Base-by-base conservation (phyloP, 78 protist species). In the Dictyostelium capitatum region DNA sequence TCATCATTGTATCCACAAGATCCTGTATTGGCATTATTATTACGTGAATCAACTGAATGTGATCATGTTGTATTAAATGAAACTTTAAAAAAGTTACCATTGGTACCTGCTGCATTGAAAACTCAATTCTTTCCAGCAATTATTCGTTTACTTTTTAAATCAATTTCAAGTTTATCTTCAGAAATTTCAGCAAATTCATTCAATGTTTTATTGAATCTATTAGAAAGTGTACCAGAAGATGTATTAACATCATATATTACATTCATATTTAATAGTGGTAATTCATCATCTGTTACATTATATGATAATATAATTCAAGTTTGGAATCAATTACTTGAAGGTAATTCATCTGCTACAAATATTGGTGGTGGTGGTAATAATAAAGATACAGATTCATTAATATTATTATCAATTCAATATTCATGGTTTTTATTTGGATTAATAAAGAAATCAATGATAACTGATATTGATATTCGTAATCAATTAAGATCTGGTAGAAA, bases 351-450 rank as follows among this genome's bases (percentile, higher is more conserved):
- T 32, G 48, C 75, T 4, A 67, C 75, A 32, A 67, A 43, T 32
- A 28, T 20, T 4, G 7, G 23, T 1, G 6, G 46, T 28, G n/a
- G n/a, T n/a, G n/a, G n/a, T n/a, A n/a, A n/a, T n/a, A n/a, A n/a
- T n/a, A 51, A 51, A 51, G 56, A 51, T 4, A 67, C 75, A 12
- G 48, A 15, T 72, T 67, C 50, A 32, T 32, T 51, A 48, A 41
- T 65, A 4, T 12, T 47, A 3, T 48, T 85, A 5, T 79, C 87
- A 47, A 23, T 91, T 6, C 91, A 92, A 20, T 84, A 83, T 69
- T 70, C 96, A 7, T 92, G 96, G 96, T 83, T 92, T 84, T 25
- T 92, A 28, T 83, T 92, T 54, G 85, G 75, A 15, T 41, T 92
- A 8, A 83, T 84, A 17, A n/a, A 37, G 23, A 92, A 92, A 77